phyloP scores from a whole-genome alignment of 1,284 basidiomycete species.

The Amylostereum chailletii region DNA sequence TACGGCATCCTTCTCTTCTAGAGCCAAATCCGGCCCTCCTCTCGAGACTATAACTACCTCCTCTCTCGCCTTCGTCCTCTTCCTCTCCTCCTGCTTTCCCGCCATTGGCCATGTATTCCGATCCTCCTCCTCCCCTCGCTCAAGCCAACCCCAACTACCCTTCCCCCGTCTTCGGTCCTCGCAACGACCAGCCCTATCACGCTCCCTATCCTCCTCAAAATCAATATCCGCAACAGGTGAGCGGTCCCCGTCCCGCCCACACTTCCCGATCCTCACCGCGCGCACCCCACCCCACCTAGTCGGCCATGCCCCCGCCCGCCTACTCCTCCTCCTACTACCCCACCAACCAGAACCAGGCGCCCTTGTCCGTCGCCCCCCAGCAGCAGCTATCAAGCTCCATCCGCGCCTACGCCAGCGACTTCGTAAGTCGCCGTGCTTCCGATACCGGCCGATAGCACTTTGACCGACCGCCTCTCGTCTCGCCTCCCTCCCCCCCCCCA shows the following conservation, averaged over 20 bases:
- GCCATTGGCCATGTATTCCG: not conserved
- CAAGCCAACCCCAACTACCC: not conserved
- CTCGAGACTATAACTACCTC: not conserved
- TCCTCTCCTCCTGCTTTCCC: too few relatives aligned
- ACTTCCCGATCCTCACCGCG: not conserved
- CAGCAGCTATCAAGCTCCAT: not conserved
- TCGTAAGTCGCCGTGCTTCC: not conserved
- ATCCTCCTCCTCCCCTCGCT: not conserved
- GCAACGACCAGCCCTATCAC: not conserved
- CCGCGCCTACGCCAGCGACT: not conserved
- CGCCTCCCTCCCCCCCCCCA: not conserved
- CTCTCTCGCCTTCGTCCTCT: not conserved
- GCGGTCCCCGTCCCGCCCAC: not conserved
- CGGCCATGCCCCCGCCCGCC: not conserved
- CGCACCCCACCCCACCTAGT: not conserved
- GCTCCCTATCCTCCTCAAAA: not conserved
- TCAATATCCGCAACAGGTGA: not conserved
- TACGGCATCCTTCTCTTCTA: not conserved
- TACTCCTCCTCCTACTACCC: not conserved
- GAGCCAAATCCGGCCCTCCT: not conserved
- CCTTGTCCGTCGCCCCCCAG: not conserved
- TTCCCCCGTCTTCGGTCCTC: not conserved
- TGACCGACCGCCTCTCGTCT: not conserved
- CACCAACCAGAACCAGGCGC: not conserved
- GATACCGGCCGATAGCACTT: not conserved